phyloP scores from a whole-genome alignment of 495 filamentous ascomycete genomes.

The Aspergillus panamensis region DNA sequence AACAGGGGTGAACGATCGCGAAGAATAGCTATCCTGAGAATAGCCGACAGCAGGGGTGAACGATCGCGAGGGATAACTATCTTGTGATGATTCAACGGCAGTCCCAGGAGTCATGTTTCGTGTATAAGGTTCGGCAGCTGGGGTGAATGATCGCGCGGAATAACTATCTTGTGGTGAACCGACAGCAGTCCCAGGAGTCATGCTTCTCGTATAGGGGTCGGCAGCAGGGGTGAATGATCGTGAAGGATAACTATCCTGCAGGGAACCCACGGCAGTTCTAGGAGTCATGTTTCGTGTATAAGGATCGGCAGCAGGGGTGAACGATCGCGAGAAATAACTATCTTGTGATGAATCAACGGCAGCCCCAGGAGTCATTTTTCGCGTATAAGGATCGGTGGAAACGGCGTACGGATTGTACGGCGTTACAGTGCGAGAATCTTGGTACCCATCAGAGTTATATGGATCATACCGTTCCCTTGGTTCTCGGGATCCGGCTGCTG shows the following conservation, averaged over 20 bases:
- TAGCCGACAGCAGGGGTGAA: slow-evolving; percentile 15
- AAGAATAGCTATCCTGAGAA: slow-evolving; percentile 11
- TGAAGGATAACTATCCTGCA: slow-evolving; percentile 10
- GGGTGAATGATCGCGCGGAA: slow-evolving; percentile 14
- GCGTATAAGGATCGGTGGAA: slow-evolving; percentile 16
- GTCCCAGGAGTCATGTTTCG: slow-evolving; percentile 21
- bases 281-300: slow-evolving; percentile 21
- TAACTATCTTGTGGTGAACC: slow-evolving; percentile 12
- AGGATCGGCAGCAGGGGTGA: slow-evolving; percentile 14
- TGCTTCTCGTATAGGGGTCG: slow-evolving; percentile 20
- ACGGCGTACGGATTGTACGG: slow-evolving; percentile 20
- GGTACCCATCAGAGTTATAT: slow-evolving; percentile 15
- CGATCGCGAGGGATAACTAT: slow-evolving; percentile 12
- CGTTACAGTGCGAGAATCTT: not conserved
- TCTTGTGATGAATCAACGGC: slow-evolving; percentile 9
- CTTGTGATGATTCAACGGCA: slow-evolving; percentile 7
- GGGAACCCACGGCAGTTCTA: slow-evolving; percentile 5
- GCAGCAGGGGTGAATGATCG: slow-evolving; percentile 16
- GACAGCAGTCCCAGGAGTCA: slow-evolving; percentile 14
- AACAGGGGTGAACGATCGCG: slow-evolving; percentile 13
- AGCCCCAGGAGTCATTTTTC: slow-evolving; percentile 18
- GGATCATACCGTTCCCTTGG: slow-evolving; percentile 5
- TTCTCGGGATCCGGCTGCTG: slow-evolving; percentile 11
- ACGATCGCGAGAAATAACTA: slow-evolving; percentile 13
- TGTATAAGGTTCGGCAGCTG: slow-evolving; percentile 17